Percentiles rank a stretch among this genome's conserved stretches.
These are phyloP conservation scores for Eutrema heterophyllum DNA, from an alignment of 345 rosid species.

Conservation along the genomic window DNA sequence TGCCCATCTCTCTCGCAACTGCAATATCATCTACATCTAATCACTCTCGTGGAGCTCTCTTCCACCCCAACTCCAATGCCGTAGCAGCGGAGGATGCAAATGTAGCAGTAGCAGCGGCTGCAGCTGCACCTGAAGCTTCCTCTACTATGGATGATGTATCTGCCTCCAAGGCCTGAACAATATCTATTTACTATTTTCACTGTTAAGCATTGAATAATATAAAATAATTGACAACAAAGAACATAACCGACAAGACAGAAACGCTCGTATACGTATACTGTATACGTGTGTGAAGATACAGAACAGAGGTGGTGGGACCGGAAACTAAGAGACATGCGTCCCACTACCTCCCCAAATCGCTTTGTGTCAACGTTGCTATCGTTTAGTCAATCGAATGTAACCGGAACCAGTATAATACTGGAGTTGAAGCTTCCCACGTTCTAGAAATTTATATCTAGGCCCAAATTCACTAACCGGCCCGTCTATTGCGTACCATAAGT, in stretches of 20 bases:
- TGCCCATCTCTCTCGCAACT: conserved; percentile 94
- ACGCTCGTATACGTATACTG: conserved; percentile 12
- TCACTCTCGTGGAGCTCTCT: conserved; percentile 44
- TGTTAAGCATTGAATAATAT: conserved; percentile 17
- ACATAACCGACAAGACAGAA: conserved; percentile 18
- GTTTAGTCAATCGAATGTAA: background rate
- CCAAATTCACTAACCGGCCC: background rate
- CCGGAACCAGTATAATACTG: background rate
- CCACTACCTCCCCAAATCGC: conserved; percentile 29
- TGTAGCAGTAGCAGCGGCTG: conserved; percentile 5
- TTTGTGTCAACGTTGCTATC: conserved; percentile 21
- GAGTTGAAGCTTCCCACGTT: background rate
- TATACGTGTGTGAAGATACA: conserved; percentile 12
- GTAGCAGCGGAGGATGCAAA: conserved; percentile 14
- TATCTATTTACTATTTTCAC: conserved; percentile 24
- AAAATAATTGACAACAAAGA: background rate
- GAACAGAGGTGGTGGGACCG: conserved; percentile 25
- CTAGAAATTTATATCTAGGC: background rate
- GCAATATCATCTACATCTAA: conserved; percentile 78
- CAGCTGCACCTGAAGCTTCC: conserved; percentile 24
- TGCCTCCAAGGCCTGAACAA: conserved; percentile 54
- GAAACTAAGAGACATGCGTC: conserved; percentile 20
- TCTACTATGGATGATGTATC: conserved; percentile 67
- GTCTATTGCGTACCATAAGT: background rate
- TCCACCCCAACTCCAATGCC: conserved; percentile 2